Base-by-base conservation (phyloP, 805 yeast species). In the Metschnikowia shivogae region DNA sequence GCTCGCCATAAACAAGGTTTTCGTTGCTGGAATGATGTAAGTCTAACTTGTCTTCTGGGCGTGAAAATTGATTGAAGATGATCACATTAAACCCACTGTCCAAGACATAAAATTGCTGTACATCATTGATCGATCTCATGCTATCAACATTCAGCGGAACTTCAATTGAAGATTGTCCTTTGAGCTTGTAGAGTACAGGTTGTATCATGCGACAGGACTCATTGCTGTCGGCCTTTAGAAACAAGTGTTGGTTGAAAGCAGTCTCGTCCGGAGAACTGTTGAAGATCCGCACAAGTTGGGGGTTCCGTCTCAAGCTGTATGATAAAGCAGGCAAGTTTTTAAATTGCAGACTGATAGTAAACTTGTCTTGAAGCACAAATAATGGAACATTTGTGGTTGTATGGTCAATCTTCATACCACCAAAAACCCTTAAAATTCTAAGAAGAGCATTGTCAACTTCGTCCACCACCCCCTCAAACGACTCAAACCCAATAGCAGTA, bases 231-330 rank as follows among this genome's bases (percentile, higher is more conserved):
- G 57, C 42, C 34, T 48, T 56, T 38, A 60, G 43, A 34, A 67
- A 67, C 59, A 63, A 54, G 36, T 61, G 59, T 46, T 70, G 72
- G 46, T 68, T 61, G 47, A 50, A 63, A 11, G 75, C 70, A n/a
- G 75, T 68, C 50, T 72, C 77, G 44, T 73, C 77, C 0, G 77
- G 77, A 41, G 71, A 65, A 9, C 70, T 62, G 48, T 72, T 72
- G 54, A 70, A 71, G 3, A 67, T 63, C 33, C 61, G 54, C 7
- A 71, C 51, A 26, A 73, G 61, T 28, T 63, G 66, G 4, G 65
- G 67, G 41, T 67, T 67, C 42, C 63, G 59, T 39, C 72, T 53
- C 43, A 72, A 58, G 42, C 62, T 55, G 44, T 67, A 71, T 3
- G 65, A 53, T 40, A 63, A 57, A 12, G 59, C 45, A 1, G 74